Conservation (phyloP, 2,329 filamentous ascomycete species). For the Grosmannia serpens region DNA sequence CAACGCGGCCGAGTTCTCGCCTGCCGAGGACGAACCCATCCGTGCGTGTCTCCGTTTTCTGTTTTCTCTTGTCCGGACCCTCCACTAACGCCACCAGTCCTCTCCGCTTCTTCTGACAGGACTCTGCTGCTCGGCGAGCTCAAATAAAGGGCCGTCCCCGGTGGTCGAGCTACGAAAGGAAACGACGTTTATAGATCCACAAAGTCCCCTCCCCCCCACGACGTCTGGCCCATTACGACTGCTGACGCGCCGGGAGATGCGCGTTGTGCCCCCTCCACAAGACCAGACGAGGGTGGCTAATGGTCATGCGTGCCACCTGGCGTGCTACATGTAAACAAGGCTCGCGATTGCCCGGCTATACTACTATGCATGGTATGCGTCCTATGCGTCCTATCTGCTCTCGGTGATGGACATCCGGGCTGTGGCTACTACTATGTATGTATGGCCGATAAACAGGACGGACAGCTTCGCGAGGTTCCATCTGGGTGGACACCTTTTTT, state of each 20-base stretch:
- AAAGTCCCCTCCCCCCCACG: neutral
- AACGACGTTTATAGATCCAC: neutral
- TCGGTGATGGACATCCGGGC: neutral
- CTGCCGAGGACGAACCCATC: slow-evolving; percentile 70
- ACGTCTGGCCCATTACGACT: no score
- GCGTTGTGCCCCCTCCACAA: no score
- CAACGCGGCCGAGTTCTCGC: slow-evolving; percentile 87
- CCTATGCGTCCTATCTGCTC: neutral
- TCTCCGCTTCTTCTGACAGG: slow-evolving; percentile 83
- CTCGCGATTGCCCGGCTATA: no score
- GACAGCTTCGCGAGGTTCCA: neutral
- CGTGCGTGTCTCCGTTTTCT: slow-evolving; percentile 50
- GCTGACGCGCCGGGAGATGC: no score
- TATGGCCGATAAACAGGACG: neutral
- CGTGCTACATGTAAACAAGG: no score
- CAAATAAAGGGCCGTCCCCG: neutral
- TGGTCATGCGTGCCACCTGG: no score
- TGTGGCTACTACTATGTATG: no score
- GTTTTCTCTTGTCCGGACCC: neutral
- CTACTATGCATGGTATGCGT: no score
- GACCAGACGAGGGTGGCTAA: no score
- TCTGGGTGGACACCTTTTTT: neutral
- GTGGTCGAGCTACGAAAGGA: neutral
- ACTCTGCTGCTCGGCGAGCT: slow-evolving; percentile 70
- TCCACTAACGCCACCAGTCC: slow-evolving; percentile 41